A percentile compares a stretch with the other conserved stretches of the same genome.
These are phyloP conservation scores for Cutaneotrichosporon sp. DNA, from an alignment of 1,284 basidiomycete species.

Conservation along the genomic window DNA sequence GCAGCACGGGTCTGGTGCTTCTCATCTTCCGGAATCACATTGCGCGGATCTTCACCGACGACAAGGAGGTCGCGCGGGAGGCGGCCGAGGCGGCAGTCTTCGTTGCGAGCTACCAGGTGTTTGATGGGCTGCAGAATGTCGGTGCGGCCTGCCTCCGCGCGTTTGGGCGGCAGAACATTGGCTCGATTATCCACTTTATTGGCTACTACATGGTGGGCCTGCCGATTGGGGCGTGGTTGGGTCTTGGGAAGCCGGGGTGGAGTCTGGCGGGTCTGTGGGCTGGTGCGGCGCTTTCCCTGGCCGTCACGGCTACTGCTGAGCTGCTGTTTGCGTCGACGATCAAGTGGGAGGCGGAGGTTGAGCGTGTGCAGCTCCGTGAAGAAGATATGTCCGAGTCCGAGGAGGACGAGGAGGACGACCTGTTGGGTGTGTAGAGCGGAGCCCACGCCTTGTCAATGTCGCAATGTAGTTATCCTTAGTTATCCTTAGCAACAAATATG, in stretches of 20 bases:
- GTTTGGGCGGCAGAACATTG: conserved; percentile 28
- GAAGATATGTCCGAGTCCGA: conserved; percentile 14
- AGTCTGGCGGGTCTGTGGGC: conserved; percentile 31
- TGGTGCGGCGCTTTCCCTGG: conserved; percentile 24
- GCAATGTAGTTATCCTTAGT: no score
- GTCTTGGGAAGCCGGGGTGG: conserved; percentile 18
- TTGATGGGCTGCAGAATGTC: conserved; percentile 28
- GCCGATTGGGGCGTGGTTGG: conserved; percentile 27
- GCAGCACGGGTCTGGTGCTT: conserved; percentile 14
- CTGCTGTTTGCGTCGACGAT: conserved; percentile 20
- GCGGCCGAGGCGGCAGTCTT: conserved; percentile 22
- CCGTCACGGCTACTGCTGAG: conserved; percentile 17
- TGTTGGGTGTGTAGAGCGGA: not conserved
- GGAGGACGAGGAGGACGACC: conserved; percentile 7
- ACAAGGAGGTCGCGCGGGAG: conserved; percentile 20
- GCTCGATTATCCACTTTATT: conserved; percentile 23
- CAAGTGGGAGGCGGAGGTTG: conserved; percentile 26
- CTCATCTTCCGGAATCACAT: conserved; percentile 21
- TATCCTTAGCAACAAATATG: no score
- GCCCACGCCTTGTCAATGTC: not conserved
- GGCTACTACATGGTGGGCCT: conserved; percentile 26
- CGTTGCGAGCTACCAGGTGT: conserved; percentile 23
- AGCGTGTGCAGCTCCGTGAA: conserved; percentile 19
- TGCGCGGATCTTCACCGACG: conserved; percentile 22
- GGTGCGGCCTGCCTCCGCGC: conserved; percentile 30